A percentile compares a stretch with the other conserved stretches of the same genome.
phyloP scores from a whole-genome alignment of 768 basidiomycete species.

The Pholiota microspora region DNA sequence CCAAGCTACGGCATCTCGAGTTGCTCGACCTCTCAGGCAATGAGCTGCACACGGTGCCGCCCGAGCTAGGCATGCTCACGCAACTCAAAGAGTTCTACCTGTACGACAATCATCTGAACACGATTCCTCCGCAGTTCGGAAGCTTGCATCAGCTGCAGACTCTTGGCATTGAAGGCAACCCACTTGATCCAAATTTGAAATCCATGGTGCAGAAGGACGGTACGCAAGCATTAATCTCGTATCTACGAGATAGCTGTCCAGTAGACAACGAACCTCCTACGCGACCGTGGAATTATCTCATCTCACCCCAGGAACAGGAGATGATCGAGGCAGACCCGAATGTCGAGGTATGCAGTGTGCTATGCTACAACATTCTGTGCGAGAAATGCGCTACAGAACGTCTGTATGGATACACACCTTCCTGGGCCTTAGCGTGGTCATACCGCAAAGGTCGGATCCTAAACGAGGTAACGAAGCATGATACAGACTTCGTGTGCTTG shows the following conservation, averaged over 20 bases:
- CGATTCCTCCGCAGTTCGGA: conserved; percentile 85
- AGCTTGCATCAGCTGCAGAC: conserved; percentile 90
- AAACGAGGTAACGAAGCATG: conserved; percentile 75
- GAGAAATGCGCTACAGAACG: conserved; percentile 85
- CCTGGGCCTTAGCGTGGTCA: conserved; percentile 95
- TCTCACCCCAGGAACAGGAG: conserved; percentile 59
- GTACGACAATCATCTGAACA: conserved; percentile 92
- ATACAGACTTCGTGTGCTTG: conserved; percentile 89
- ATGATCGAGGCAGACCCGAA: conserved; percentile 57
- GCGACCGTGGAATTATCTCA: conserved; percentile 70
- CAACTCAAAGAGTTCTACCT: conserved; percentile 89
- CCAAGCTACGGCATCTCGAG: conserved; percentile 81
- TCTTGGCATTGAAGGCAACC: conserved; percentile 96
- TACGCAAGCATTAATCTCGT: conserved; percentile 83
- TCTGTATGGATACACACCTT: conserved; percentile 94
- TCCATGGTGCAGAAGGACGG: conserved; percentile 91
- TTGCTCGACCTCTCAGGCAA: conserved; percentile 93
- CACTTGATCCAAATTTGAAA: conserved; percentile 75
- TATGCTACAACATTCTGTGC: conserved; percentile 95
- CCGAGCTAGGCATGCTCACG: conserved; percentile 89
- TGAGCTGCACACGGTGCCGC: conserved; percentile 70
- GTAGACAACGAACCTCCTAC: conserved; percentile 78
- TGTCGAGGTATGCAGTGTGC: conserved; percentile 73
- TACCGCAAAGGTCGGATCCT: conserved; percentile 89
- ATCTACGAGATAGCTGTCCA: conserved; percentile 92